These are phyloP conservation scores for Crepidotus variabilis DNA, from an alignment of 768 basidiomycete species.

Conservation along the genomic window DNA sequence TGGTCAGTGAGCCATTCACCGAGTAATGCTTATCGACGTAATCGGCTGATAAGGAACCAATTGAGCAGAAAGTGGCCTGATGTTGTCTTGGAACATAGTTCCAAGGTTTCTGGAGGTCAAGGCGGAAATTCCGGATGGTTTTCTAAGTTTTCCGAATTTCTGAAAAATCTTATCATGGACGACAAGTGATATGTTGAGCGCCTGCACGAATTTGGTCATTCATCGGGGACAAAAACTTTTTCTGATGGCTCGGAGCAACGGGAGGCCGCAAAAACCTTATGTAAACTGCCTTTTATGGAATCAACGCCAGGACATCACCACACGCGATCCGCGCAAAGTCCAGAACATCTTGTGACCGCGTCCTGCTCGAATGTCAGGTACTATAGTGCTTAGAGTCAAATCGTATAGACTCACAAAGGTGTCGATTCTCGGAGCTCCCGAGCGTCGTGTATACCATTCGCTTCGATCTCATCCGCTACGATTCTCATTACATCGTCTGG, in stretches of 20 bases:
- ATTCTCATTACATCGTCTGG: constrained; percentile 55
- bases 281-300: constrained; percentile 33
- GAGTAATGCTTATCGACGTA: constrained; percentile 38
- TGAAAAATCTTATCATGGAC: constrained; percentile 10
- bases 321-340: constrained; percentile 58
- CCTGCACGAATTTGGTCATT: constrained; percentile 18
- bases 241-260: constrained; percentile 38
- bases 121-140: constrained; percentile 4
- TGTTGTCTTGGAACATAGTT: constrained; percentile 8
- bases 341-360: constrained; percentile 42
- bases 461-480: constrained; percentile 59
- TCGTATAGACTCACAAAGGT: constrained; percentile 39
- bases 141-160: constrained; percentile 11
- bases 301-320: constrained; percentile 48
- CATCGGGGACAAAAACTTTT: constrained; percentile 38
- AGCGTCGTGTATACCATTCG: constrained; percentile 50
- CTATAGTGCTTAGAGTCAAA: constrained; percentile 13
- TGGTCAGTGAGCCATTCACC: constrained; percentile 54
- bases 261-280: constrained; percentile 32
- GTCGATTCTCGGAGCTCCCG: constrained; percentile 24
- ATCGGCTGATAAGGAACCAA: constrained; percentile 24
- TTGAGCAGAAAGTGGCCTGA: constrained; percentile 6
- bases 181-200: constrained; percentile 12
- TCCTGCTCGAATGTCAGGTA: constrained; percentile 29
- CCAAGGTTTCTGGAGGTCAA: constrained; percentile 1